A percentile compares a stretch with the other conserved stretches of the same genome.
Conservation (phyloP, 352 stramenopile genomes). For the Aphanomyces astaci region DNA sequence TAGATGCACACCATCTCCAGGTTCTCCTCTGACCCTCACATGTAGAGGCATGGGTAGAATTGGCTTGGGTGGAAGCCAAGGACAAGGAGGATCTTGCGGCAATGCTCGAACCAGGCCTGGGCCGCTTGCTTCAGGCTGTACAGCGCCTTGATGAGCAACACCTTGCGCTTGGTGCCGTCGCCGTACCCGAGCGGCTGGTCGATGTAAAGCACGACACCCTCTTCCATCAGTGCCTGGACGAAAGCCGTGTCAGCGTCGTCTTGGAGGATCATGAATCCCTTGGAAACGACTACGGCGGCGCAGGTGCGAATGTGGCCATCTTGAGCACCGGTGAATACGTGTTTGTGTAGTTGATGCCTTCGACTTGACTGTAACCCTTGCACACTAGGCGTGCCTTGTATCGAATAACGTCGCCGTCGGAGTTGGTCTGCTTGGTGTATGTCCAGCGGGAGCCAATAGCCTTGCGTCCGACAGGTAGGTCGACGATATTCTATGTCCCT, state of each 20-base stretch:
- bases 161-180: neutral
- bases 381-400: conserved; percentile 34
- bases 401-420: conserved; percentile 27
- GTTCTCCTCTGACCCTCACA: neutral
- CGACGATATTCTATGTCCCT: neutral
- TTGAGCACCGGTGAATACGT: conserved; percentile 32
- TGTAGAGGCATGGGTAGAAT: neutral
- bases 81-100: neutral
- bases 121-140: conserved; percentile 26
- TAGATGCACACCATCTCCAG: neutral
- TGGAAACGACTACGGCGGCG: conserved; percentile 10
- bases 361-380: conserved; percentile 31
- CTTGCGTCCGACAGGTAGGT: conserved; percentile 8
- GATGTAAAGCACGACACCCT: neutral
- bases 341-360: conserved; percentile 32
- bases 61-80: neutral
- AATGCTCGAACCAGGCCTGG: neutral
- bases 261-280: conserved; percentile 31
- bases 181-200: neutral
- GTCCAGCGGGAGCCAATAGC: conserved; percentile 33
- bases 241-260: too few species aligned
- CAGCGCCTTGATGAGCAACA: conserved; percentile 5
- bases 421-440: conserved; percentile 33
- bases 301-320: conserved; percentile 34
- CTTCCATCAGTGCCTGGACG: neutral